Evolutionary conservation across 768 basidiomycete genomes (phyloP).

Genomic region (Pilatotrama ljubarskyi): DNA sequence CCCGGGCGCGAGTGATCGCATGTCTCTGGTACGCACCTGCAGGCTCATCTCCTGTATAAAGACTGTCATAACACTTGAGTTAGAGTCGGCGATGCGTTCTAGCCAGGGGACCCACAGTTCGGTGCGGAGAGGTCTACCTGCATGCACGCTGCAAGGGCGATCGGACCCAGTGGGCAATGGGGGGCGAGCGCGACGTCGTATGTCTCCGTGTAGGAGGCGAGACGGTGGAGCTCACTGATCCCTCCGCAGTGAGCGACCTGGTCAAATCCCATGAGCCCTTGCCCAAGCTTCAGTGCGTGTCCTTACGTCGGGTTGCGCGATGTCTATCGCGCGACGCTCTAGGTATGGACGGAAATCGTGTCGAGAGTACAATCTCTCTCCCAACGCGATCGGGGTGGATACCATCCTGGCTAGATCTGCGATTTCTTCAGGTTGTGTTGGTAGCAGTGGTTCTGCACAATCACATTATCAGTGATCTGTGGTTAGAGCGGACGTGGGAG

Average conservation of each 20-base stretch:
- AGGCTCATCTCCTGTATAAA: slow-evolving; percentile 69
- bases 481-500: no score
- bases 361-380: slow-evolving; percentile 64
- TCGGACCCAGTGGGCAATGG: slow-evolving; percentile 71
- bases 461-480: not conserved
- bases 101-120: slow-evolving; percentile 48
- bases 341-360: slow-evolving; percentile 66
- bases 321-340: slow-evolving; percentile 62
- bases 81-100: not conserved
- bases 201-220: slow-evolving; percentile 59
- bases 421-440: slow-evolving; percentile 61
- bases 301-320: slow-evolving; percentile 66
- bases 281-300: not conserved
- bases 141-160: slow-evolving; percentile 70
- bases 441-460: slow-evolving; percentile 53
- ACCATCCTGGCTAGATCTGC: slow-evolving; percentile 55
- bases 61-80: slow-evolving; percentile 33
- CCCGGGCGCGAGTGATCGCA: no score
- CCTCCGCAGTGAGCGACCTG: slow-evolving; percentile 62
- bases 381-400: slow-evolving; percentile 61
- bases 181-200: slow-evolving; percentile 75
- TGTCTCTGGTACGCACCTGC: slow-evolving; percentile 40
- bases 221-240: slow-evolving; percentile 57
- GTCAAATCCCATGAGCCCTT: not conserved
- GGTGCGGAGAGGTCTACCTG: slow-evolving; percentile 59